Conservation (phyloP, 768 basidiomycete species). For the Filobasidium floriforme region DNA sequence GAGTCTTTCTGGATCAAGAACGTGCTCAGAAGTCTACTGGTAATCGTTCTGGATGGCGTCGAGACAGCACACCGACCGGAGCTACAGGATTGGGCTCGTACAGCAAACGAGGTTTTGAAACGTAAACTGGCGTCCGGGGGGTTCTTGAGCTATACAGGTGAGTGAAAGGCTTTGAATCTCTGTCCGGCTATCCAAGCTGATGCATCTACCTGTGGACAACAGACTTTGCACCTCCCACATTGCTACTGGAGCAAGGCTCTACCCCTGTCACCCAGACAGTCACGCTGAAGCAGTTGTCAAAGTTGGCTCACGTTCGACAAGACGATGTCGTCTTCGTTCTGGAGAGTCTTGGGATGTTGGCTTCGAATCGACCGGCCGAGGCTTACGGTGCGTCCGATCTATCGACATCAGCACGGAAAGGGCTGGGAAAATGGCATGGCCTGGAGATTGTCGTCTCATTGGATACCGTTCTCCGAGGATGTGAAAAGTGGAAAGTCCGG, state of each 20-base stretch:
- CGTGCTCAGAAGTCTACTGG: neutral
- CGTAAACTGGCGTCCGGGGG: neutral
- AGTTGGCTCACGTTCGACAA: conserved; percentile 67
- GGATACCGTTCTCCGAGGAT: conserved; percentile 63
- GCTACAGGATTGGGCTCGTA: neutral
- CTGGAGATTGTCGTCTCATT: conserved; percentile 55
- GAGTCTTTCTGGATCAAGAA: conserved; percentile 44
- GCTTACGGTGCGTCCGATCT: neutral
- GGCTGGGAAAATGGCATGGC: conserved; percentile 32
- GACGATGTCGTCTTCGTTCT: conserved; percentile 86
- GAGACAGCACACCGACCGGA: neutral
- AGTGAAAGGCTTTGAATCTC: neutral
- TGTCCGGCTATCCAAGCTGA: conserved; percentile 1
- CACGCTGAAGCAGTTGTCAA: conserved; percentile 53
- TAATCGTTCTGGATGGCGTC: neutral
- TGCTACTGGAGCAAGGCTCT: neutral
- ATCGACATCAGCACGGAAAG: conserved; percentile 44
- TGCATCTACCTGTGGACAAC: conserved; percentile 10
- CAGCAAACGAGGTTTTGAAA: neutral
- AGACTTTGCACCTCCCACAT: conserved; percentile 27
- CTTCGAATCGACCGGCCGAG: neutral
- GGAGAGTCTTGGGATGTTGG: conserved; percentile 72
- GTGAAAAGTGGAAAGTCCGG: conserved; percentile 64
- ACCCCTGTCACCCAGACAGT: conserved; percentile 7
- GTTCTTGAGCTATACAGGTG: conserved; percentile 14